A percentile compares a stretch with the other conserved stretches of the same genome.
phyloP scores from a whole-genome alignment of 192 early-diverging fungal species.

The Backusella sp. region DNA sequence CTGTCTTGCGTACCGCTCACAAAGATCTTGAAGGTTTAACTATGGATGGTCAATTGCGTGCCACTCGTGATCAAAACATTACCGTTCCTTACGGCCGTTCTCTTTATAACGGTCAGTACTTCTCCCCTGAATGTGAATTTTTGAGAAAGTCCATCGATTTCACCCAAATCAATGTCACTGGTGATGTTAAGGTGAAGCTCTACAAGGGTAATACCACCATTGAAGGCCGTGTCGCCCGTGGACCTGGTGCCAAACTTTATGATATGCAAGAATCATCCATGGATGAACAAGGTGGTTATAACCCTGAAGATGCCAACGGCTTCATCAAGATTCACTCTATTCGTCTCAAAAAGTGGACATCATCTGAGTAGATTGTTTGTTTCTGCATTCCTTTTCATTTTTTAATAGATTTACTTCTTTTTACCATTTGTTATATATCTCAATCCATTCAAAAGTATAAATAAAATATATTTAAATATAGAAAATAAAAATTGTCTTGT shows the following conservation, averaged over 20 bases:
- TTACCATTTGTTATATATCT: neutral
- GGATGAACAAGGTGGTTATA: slow-evolving; percentile 91
- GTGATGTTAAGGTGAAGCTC: slow-evolving; percentile 90
- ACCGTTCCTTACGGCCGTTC: slow-evolving; percentile 69
- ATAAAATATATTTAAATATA: neutral
- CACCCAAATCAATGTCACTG: slow-evolving; percentile 87
- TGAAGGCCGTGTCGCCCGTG: slow-evolving; percentile 81
- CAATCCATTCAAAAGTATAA: neutral
- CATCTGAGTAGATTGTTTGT: neutral
- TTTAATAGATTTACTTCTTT: neutral
- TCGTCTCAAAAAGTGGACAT: slow-evolving; percentile 84
- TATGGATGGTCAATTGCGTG: slow-evolving; percentile 94
- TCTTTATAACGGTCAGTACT: slow-evolving; percentile 97
- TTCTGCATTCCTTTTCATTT: neutral
- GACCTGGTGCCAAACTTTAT: slow-evolving; percentile 79
- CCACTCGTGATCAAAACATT: slow-evolving; percentile 90
- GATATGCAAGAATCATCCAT: slow-evolving; percentile 95
- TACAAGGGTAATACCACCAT: slow-evolving; percentile 94
- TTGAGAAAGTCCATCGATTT: slow-evolving; percentile 77
- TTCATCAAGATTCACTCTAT: slow-evolving; percentile 99
- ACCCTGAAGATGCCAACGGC: slow-evolving; percentile 90
- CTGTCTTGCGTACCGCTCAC: slow-evolving; percentile 92
- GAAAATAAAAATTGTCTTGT: neutral
- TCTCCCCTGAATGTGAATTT: slow-evolving; percentile 93
- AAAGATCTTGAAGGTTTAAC: slow-evolving; percentile 94